These are phyloP conservation scores for Botrytis fabae DNA, from an alignment of 2,329 filamentous ascomycete genomes.

Conservation along the genomic window DNA sequence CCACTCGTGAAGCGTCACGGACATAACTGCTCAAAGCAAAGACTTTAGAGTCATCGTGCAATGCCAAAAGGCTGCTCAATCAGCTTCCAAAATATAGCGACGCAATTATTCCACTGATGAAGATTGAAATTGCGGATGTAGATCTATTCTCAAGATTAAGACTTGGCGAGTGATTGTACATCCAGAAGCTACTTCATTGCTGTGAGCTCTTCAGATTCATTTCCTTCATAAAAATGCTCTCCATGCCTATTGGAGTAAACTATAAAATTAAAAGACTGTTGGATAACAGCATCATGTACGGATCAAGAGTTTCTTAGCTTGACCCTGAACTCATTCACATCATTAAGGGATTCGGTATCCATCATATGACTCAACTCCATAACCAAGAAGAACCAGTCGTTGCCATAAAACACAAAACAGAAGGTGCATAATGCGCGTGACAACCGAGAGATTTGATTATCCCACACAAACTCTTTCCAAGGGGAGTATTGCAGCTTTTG, in stretches of 20 bases:
- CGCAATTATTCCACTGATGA: neutral
- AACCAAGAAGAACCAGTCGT: constrained; percentile 1
- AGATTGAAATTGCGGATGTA: neutral
- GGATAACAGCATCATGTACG: constrained; percentile 11
- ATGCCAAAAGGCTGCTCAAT: neutral
- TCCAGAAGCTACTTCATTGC: constrained; percentile 5
- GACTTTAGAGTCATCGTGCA: neutral
- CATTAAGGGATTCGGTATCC: constrained; percentile 2
- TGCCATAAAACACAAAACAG: neutral
- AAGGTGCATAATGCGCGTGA: constrained; percentile 14
- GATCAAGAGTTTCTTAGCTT: constrained; percentile 6
- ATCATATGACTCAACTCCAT: constrained; percentile 10
- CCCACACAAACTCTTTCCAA: neutral
- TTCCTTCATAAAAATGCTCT: neutral
- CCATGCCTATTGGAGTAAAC: neutral
- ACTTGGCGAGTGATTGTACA: neutral
- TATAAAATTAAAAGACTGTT: neutral
- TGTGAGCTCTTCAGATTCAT: constrained; percentile 3
- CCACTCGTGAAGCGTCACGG: neutral
- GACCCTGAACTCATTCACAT: neutral
- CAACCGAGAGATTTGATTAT: neutral
- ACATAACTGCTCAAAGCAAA: neutral
- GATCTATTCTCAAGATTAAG: constrained; percentile 14
- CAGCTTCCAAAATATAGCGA: neutral
- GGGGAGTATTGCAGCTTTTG: constrained; percentile 14